Percentiles rank a stretch among this genome's conserved stretches.
Evolutionary conservation across 495 filamentous ascomycete genomes (phyloP).

Genomic region (Mycothermus thermophilus): DNA sequence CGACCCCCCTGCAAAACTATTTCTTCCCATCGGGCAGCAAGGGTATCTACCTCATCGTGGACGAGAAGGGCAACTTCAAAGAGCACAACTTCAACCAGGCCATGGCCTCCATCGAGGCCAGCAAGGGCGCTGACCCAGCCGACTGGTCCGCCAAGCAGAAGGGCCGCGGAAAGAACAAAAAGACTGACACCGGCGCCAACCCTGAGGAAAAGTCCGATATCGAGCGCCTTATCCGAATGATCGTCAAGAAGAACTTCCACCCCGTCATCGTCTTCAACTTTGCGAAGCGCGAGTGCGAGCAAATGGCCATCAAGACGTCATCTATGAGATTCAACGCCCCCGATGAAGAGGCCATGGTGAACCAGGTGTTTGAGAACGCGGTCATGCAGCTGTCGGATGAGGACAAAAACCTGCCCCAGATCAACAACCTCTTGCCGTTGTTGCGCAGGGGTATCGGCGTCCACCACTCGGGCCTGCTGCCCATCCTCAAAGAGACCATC

Average conservation of each 20-base stretch:
- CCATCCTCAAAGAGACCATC: slow-evolving; percentile 95
- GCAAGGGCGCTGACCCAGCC: slow-evolving; percentile 68
- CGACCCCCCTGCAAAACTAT: slow-evolving; percentile 92
- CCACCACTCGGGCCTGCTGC: slow-evolving; percentile 89
- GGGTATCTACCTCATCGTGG: slow-evolving; percentile 87
- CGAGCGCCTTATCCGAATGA: slow-evolving; percentile 95
- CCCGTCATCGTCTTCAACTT: slow-evolving; percentile 99
- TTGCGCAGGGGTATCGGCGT: slow-evolving; percentile 87
- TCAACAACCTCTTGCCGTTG: slow-evolving; percentile 78
- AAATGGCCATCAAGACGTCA: slow-evolving; percentile 69
- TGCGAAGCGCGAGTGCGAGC: slow-evolving; percentile 92
- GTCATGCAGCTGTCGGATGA: slow-evolving; percentile 83
- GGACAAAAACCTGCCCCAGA: slow-evolving; percentile 75
- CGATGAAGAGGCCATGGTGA: slow-evolving; percentile 89
- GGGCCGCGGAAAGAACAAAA: slow-evolving; percentile 83
- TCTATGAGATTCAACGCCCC: slow-evolving; percentile 89
- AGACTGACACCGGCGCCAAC: slow-evolving; percentile 67
- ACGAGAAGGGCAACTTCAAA: slow-evolving; percentile 88
- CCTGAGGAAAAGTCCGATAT: slow-evolving; percentile 60
- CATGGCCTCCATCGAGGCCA: slow-evolving; percentile 78
- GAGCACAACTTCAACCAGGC: slow-evolving; percentile 95
- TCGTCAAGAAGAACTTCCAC: slow-evolving; percentile 89
- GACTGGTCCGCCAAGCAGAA: slow-evolving; percentile 66
- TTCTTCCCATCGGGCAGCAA: slow-evolving; percentile 90
- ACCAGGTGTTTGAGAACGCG: slow-evolving; percentile 83